Evolutionary conservation across 2,329 filamentous ascomycete genomes (phyloP), one percentile per base, ranked within the genome.

Genomic region (Cytospora paraplurivora): DNA sequence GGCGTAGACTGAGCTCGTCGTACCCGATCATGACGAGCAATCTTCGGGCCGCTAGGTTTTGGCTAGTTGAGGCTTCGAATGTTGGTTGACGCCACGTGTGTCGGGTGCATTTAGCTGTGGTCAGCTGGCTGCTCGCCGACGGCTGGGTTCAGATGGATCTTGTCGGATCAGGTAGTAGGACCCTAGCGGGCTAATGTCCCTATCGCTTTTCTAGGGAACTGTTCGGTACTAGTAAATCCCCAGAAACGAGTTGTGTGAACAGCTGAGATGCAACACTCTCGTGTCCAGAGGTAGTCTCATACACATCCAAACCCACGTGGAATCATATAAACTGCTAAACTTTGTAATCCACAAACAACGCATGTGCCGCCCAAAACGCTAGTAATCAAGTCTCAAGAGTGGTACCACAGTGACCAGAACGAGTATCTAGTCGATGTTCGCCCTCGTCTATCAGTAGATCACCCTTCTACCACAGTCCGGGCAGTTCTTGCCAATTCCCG

Each of bases 381-480:
- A 34, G 19, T 2, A 10, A 17, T 34, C 34, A 27, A 27, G 27
- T 27, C n/a, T 35, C 56, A 52, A 54, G 34, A 8, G 17, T 32
- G 17, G 13, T 7, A 54, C 10, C 37, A 8, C 3, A 52, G 19
- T 32, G 50, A 33, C 17, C 15, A 4, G 17, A 52, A 15, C 19
- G 27, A 52, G 12, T 32, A 7, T 52, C 3, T 12, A 34, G 33
- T 11, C 11, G 21, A 32, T 4, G 1, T 3, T 19, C 49, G 32
- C 21, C 8, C 27, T 2, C 13, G 19, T 11, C n/a, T 5, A 21
- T 56, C 33, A 66, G 53, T 63, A 66, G 21, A 66, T 66, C 7
- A 66, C 64, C 41, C 41, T 66, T 13, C 50, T 60, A 3, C 64
- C 61, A 32, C 64, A 66, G 5, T 49, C 51, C 34, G 35, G 41